Evolutionary conservation across 805 yeast species (phyloP), one percentile per base, ranked within the genome.

Genomic region (Candida andamanensis): DNA sequence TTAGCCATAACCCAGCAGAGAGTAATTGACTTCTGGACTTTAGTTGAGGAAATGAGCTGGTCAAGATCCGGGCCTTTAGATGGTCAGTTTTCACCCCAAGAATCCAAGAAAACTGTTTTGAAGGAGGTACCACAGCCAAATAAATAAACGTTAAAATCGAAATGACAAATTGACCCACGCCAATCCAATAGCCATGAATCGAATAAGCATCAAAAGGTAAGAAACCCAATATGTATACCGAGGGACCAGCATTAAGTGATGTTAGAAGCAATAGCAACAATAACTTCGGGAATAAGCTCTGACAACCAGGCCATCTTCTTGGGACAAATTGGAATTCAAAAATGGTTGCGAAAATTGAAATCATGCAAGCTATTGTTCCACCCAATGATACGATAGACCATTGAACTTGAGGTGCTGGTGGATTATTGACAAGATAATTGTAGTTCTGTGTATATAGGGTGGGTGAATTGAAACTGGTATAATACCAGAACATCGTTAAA

Each of bases 401-500:
- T 28, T 57, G 58, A 0, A 67, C 59, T 37, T 70, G 76, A 1
- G 58, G 45, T 3, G 70, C 61, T 3, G 76, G 77, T 20, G 54
- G 63, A 31, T 67, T 69, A 42, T 71, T 56, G 21, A 64, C 25
- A 20, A 60, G 33, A 33, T 62, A 72, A 20, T 41, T 33, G 39
- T 69, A 72, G 26, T 66, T 44, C 15, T 47, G 49, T 6, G 78
- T 73, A 48, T 70, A 72, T 5, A 73, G 43, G 4, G 72, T 54
- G 1, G 76, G 74, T 0, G 77, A 62, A 40, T 73, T 73, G 41
- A 69, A 68, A 35, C 70, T 58, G 4, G 74, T 67, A 39, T 58
- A 70, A 41, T 64, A 72, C 78, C 78, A 73, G 46, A 67, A 73
- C 47, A 66, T 54, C 2, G 69, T 52, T 5, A 68, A 40, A 42